Conservation (phyloP, 208 protist species). For the Tritrichomonas musculus region DNA sequence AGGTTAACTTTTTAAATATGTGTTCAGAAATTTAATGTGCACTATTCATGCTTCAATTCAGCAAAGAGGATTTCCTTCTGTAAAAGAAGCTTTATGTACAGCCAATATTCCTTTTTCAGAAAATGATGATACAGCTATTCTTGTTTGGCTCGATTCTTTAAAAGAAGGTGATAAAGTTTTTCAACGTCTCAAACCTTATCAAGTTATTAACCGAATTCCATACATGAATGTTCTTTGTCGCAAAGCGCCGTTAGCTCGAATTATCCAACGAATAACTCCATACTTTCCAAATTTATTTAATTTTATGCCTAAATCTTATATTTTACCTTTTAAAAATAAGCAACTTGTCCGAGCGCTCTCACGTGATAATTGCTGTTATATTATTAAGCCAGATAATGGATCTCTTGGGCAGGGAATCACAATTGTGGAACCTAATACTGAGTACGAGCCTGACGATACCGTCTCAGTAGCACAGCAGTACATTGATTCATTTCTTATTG, state of each 20-base stretch:
- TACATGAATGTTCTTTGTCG: neutral
- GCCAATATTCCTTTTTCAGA: neutral
- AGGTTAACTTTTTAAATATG: too few relatives aligned
- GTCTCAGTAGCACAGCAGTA: neutral
- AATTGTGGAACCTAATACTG: neutral
- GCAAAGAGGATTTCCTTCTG: neutral
- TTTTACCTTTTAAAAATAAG: neutral
- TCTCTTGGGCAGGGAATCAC: neutral
- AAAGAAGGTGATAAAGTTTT: neutral
- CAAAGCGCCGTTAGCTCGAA: neutral
- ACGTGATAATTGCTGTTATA: neutral
- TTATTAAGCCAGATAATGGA: neutral
- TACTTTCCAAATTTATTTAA: neutral
- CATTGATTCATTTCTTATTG: slow-evolving; percentile 6
- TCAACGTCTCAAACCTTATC: neutral
- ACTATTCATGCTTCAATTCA: too few relatives aligned
- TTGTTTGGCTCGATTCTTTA: neutral
- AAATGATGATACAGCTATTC: neutral
- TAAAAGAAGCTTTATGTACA: neutral
- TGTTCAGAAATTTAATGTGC: too few relatives aligned
- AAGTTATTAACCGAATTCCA: neutral
- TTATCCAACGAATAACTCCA: neutral
- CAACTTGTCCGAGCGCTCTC: neutral
- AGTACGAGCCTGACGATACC: neutral
- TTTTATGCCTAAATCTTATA: slow-evolving; percentile 13